Conservation (phyloP, 345 rosid genomes). For the Eucalyptus pumila region DNA sequence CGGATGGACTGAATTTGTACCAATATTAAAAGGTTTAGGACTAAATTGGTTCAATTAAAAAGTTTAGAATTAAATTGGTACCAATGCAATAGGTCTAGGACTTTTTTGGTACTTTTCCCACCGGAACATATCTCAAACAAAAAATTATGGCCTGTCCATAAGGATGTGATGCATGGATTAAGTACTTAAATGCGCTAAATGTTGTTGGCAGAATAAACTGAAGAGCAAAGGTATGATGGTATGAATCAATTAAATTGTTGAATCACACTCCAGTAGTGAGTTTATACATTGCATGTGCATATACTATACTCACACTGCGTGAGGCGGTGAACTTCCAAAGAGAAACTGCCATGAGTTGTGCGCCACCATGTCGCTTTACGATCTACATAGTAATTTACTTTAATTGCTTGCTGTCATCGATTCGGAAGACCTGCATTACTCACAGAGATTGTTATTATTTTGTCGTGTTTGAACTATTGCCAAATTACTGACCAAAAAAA, state of each 20-base stretch:
- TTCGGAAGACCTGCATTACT: not conserved
- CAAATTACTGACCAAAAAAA: no score
- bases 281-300: not conserved
- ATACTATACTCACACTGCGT: not conserved
- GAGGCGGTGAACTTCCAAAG: not conserved
- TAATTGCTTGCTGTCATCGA: not conserved
- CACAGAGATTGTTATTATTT: not conserved
- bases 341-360: not conserved
- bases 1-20: no score
- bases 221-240: not conserved
- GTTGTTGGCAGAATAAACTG: not conserved
- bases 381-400: not conserved
- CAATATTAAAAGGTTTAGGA: no score
- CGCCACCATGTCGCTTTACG: not conserved
- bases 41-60: no score
- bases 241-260: not conserved
- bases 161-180: not conserved
- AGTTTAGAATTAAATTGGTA: no score
- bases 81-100: no score
- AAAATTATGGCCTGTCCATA: not conserved
- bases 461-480: not conserved
- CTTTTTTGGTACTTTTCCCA: no score
- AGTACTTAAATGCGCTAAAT: not conserved
- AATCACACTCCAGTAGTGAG: not conserved
- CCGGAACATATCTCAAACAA: not conserved